phyloP scores from a whole-genome alignment of 257 asterid genomes.

The Penstemon davidsonii region DNA sequence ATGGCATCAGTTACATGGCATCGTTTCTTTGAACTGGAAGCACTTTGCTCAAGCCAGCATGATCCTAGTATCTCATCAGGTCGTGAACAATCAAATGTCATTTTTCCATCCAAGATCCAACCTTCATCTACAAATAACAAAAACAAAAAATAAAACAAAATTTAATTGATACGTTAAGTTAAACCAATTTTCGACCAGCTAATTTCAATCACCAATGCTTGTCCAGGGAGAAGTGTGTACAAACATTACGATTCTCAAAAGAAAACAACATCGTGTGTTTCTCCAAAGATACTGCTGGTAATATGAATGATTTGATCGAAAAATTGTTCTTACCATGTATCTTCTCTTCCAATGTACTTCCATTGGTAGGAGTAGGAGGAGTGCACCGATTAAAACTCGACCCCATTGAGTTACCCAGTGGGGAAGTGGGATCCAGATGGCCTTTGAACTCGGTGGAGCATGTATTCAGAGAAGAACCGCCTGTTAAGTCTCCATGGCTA shows the following conservation, averaged over 20 bases:
- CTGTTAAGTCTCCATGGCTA: conserved; percentile 37
- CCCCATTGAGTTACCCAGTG: conserved; percentile 40
- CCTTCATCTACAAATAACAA: conserved; percentile 32
- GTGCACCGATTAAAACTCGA: conserved; percentile 38
- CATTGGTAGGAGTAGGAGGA: conserved; percentile 35
- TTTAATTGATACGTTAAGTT: neutral
- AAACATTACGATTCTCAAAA: neutral
- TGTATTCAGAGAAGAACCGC: conserved; percentile 41
- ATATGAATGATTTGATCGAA: conserved; percentile 2
- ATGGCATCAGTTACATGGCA: conserved; percentile 28
- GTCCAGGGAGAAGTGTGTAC: too few species aligned
- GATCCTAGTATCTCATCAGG: conserved; percentile 57
- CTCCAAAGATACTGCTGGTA: neutral
- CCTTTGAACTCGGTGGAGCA: conserved; percentile 38
- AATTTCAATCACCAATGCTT: neutral
- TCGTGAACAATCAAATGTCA: conserved; percentile 30
- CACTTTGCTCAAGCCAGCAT: conserved; percentile 41
- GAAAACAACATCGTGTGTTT: neutral
- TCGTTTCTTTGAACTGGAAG: conserved; percentile 27
- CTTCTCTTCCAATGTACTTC: conserved; percentile 37
- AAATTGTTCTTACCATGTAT: conserved; percentile 33
- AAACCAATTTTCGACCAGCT: conserved; percentile 9
- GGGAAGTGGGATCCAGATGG: conserved; percentile 39
- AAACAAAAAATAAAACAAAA: neutral
- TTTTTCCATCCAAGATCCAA: conserved; percentile 39